Percentiles rank a stretch among this genome's conserved stretches.
Evolutionary conservation across 352 stramenopile species (phyloP).

Genomic region (Pythium sukuiense): DNA sequence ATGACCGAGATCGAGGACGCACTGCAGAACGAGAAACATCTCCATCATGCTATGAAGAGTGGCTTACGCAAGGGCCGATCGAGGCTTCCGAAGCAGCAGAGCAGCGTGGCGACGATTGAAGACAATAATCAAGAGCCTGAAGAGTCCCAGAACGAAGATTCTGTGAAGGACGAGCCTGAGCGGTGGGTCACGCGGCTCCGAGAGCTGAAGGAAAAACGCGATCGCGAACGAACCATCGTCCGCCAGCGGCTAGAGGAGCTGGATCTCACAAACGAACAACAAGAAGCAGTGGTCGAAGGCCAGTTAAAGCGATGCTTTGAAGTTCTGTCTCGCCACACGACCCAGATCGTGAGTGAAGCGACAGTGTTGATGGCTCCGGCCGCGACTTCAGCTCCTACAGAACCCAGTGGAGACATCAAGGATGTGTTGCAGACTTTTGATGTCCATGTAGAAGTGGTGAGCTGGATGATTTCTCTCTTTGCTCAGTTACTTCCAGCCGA

Average conservation of each 20-base stretch:
- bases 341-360: constrained; percentile 5
- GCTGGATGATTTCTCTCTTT: constrained; percentile 51
- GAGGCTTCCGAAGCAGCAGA: neutral
- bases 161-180: neutral
- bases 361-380: neutral
- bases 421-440: constrained; percentile 13
- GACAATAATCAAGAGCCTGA: constrained; percentile 13
- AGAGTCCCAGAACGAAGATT: constrained; percentile 1
- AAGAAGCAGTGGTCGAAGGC: constrained; percentile 25
- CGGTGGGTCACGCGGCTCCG: constrained; percentile 2
- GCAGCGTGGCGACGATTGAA: neutral
- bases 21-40: constrained; percentile 38
- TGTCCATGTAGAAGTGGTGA: constrained; percentile 31
- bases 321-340: constrained; percentile 23
- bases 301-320: constrained; percentile 27
- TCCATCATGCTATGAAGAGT: constrained; percentile 1
- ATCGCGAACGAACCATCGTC: constrained; percentile 29
- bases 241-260: constrained; percentile 42
- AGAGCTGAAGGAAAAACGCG: neutral
- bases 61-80: neutral
- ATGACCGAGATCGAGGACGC: constrained; percentile 45
- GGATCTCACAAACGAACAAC: constrained; percentile 36
- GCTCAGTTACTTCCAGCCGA: constrained; percentile 38
- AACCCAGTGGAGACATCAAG: neutral
- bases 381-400: neutral